Conservation (phyloP, 2,329 filamentous ascomycete genomes). For the Sporothrix schenckii region DNA sequence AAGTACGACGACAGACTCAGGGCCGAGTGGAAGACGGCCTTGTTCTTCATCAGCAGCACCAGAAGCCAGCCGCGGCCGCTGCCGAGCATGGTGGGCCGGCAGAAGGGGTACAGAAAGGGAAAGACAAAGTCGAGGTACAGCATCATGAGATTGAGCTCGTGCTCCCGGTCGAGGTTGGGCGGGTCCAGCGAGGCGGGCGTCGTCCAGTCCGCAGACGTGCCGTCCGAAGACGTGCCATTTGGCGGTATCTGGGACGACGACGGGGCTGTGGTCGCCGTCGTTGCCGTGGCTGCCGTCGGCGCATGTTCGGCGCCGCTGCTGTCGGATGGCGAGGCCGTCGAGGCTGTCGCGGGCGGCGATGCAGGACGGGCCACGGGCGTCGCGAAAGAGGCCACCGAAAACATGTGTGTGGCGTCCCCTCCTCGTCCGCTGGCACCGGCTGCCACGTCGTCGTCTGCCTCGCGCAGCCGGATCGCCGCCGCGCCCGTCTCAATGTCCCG, state of each 20-base stretch:
- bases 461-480: constrained; percentile 38
- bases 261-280: background rate
- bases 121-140: constrained; percentile 63
- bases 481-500: constrained; percentile 45
- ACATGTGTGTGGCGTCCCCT: constrained; percentile 1
- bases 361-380: background rate
- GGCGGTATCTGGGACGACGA: background rate
- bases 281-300: background rate
- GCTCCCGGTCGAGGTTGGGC: constrained; percentile 35
- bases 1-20: constrained; percentile 62
- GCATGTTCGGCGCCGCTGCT: constrained; percentile 7
- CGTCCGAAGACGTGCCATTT: too few species aligned
- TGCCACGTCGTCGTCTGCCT: background rate
- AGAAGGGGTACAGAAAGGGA: constrained; percentile 66
- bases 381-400: background rate
- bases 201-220: background rate
- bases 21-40: constrained; percentile 60
- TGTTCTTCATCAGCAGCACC: constrained; percentile 59
- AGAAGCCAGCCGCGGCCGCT: constrained; percentile 65
- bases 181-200: constrained; percentile 17
- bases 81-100: constrained; percentile 57
- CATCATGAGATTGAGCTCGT: constrained; percentile 51
- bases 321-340: background rate
- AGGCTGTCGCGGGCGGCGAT: background rate
- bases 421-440: too few species aligned